These are phyloP conservation scores for Podosphaera fusca DNA, from an alignment of 2,329 filamentous ascomycete species.

Conservation along the genomic window DNA sequence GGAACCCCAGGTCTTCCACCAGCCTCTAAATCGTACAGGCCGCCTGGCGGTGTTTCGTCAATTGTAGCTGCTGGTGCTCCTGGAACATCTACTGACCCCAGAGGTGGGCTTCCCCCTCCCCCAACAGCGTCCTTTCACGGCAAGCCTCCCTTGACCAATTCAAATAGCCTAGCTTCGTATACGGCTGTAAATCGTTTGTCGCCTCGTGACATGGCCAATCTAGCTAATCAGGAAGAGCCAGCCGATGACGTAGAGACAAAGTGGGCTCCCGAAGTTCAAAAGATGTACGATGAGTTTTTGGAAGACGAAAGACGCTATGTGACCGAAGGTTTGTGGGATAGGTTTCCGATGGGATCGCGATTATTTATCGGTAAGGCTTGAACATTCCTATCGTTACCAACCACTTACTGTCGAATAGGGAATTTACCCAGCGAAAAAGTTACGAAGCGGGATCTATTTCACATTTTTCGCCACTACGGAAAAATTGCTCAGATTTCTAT, in stretches of 20 bases:
- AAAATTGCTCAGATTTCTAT: slow-evolving; percentile 84
- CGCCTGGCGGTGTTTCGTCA: slow-evolving; percentile 12
- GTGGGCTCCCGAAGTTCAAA: slow-evolving; percentile 30
- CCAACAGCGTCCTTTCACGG: slow-evolving; percentile 14
- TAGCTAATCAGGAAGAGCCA: slow-evolving; percentile 9
- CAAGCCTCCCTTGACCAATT: slow-evolving; percentile 8
- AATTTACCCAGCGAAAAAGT: slow-evolving; percentile 86
- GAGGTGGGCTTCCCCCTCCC: slow-evolving; percentile 16
- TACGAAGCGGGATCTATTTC: slow-evolving; percentile 81
- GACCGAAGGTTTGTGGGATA: slow-evolving; percentile 58
- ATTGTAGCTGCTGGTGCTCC: slow-evolving; percentile 15
- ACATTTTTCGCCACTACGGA: slow-evolving; percentile 69
- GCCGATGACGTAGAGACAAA: slow-evolving; percentile 14
- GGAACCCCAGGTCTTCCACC: slow-evolving; percentile 11
- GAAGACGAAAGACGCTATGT: slow-evolving; percentile 53
- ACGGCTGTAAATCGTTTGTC: slow-evolving; percentile 7
- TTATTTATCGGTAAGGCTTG: slow-evolving; percentile 52
- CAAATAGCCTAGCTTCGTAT: slow-evolving; percentile 9
- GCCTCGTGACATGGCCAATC: slow-evolving; percentile 6
- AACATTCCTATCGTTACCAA: background rate
- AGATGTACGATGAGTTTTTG: slow-evolving; percentile 49
- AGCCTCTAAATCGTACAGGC: slow-evolving; percentile 13
- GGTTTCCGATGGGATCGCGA: slow-evolving; percentile 53
- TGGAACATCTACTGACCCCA: slow-evolving; percentile 15
- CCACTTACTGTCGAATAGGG: slow-evolving; percentile 27